phyloP scores from a whole-genome alignment of 352 stramenopile genomes.

The Pythium brachiatum region DNA sequence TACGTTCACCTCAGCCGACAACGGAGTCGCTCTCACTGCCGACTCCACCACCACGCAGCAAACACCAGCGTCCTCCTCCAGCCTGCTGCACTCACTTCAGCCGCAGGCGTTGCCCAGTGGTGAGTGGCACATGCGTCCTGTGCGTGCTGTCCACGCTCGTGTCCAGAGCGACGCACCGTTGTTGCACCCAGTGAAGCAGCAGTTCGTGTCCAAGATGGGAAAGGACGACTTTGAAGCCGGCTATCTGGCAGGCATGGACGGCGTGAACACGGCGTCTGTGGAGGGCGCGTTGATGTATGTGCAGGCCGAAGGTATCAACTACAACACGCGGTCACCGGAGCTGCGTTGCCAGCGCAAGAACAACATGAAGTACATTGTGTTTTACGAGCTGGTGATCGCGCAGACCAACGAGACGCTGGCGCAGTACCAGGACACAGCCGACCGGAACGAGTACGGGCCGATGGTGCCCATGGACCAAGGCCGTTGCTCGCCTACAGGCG shows the following conservation, averaged over 20 bases:
- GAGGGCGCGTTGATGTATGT: slow-evolving; percentile 85
- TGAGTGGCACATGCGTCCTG: slow-evolving; percentile 67
- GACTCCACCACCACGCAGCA: neutral
- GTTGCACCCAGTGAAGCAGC: slow-evolving; percentile 48
- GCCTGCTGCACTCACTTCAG: slow-evolving; percentile 23
- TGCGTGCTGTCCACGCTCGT: slow-evolving; percentile 70
- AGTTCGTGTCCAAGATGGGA: slow-evolving; percentile 64
- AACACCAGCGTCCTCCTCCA: slow-evolving; percentile 1
- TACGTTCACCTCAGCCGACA: neutral
- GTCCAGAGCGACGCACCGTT: slow-evolving; percentile 65
- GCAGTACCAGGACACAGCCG: slow-evolving; percentile 43
- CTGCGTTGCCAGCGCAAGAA: slow-evolving; percentile 76
- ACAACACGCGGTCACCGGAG: slow-evolving; percentile 52
- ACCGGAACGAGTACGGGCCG: slow-evolving; percentile 59
- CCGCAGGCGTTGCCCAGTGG: slow-evolving; percentile 7
- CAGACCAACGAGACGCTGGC: slow-evolving; percentile 77
- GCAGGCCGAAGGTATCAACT: slow-evolving; percentile 80
- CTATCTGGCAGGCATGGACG: slow-evolving; percentile 70
- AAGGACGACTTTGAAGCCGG: slow-evolving; percentile 40
- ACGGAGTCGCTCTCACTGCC: neutral
- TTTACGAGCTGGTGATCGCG: slow-evolving; percentile 72
- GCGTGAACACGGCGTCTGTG: slow-evolving; percentile 71
- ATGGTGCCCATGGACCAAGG: slow-evolving; percentile 69
- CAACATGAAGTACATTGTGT: slow-evolving; percentile 72
- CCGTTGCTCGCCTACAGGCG: slow-evolving; percentile 44